These are phyloP conservation scores for Boechera retrofracta DNA, from an alignment of 345 rosid species.

Conservation along the genomic window DNA sequence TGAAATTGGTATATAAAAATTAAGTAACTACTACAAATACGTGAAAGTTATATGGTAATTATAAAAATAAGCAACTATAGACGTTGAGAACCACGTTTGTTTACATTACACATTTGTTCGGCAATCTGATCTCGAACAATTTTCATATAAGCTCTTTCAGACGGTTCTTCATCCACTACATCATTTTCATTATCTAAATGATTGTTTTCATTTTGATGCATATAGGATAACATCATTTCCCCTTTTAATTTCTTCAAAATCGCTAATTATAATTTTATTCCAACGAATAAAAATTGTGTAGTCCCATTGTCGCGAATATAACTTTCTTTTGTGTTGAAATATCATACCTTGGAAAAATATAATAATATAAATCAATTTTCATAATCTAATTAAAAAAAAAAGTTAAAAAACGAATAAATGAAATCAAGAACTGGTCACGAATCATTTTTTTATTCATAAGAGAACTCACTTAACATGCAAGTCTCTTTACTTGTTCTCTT, in stretches of 20 bases:
- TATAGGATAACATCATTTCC: neutral
- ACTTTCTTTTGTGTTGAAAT: neutral
- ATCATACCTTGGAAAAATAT: neutral
- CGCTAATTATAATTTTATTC: neutral
- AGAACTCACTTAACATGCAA: no score
- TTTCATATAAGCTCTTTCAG: neutral
- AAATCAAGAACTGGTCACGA: neutral
- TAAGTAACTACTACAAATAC: no score
- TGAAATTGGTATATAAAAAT: no score
- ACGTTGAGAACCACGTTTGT: neutral
- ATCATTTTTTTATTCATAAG: neutral
- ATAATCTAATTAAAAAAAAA: neutral
- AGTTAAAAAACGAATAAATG: no score
- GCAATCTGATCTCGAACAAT: neutral
- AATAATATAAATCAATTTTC: neutral
- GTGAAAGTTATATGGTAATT: no score
- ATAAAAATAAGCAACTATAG: no score
- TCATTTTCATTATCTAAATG: neutral
- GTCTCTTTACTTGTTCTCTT: no score
- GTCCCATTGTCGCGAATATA: slow-evolving; percentile 12
- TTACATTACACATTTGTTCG: neutral
- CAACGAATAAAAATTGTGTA: neutral
- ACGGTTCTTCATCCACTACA: neutral
- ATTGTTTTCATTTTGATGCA: neutral
- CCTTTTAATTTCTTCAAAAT: slow-evolving; percentile 3